phyloP scores from a whole-genome alignment of 2,329 filamentous ascomycete genomes.

The Neurospora sp. region DNA sequence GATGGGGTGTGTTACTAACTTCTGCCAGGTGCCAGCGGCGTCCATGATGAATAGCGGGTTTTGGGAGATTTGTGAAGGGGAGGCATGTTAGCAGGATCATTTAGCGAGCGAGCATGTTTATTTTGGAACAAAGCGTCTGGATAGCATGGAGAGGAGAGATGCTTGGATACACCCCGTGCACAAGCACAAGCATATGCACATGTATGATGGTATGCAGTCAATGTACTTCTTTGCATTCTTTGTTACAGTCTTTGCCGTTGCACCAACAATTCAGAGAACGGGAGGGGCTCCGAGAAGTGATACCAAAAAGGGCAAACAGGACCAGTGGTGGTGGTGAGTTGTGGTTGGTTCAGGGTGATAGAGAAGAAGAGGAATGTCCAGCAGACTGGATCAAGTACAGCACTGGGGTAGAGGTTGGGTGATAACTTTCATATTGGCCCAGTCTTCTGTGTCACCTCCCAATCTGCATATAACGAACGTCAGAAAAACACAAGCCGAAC shows the following conservation, averaged over 20 bases:
- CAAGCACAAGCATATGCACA: neutral
- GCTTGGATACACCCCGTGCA: neutral
- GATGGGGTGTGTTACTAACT: neutral
- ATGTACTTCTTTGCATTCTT: neutral
- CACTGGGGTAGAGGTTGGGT: neutral
- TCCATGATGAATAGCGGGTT: neutral
- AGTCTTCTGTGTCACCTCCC: neutral
- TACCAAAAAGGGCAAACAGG: neutral
- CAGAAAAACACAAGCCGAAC: no score
- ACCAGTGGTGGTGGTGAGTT: neutral
- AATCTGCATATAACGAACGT: neutral
- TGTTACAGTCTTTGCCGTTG: neutral
- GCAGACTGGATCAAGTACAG: neutral
- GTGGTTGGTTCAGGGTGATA: neutral
- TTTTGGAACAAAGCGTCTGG: neutral
- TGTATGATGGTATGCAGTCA: neutral
- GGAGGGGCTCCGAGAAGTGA: neutral
- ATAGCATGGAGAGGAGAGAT: neutral
- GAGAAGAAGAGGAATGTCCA: neutral
- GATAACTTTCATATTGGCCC: neutral
- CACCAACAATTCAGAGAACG: neutral
- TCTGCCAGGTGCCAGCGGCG: neutral
- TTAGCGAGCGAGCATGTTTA: neutral
- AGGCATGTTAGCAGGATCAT: neutral
- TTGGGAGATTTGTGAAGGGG: neutral